phyloP scores from a whole-genome alignment of 805 yeast genomes.

The Teunomyces pallodes region DNA sequence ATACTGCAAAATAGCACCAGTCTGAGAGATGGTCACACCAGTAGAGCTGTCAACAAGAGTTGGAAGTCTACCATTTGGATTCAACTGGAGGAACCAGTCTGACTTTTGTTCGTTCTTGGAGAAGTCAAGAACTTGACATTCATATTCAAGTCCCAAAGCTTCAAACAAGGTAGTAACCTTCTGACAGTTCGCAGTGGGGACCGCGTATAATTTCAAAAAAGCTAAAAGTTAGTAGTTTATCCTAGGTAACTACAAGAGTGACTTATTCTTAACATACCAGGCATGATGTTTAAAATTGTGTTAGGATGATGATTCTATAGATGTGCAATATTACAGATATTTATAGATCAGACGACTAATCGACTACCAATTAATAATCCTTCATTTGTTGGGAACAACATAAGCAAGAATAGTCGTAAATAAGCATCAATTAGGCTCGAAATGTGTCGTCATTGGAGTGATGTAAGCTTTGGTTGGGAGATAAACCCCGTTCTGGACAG shows the following conservation, averaged over 20 bases:
- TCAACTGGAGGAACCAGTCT: conserved; percentile 53
- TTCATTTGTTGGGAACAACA: too few species aligned
- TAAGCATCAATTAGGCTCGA: too few species aligned
- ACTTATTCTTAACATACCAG: background rate
- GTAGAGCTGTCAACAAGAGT: conserved; percentile 42
- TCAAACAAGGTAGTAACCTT: conserved; percentile 43
- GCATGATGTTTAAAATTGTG: background rate
- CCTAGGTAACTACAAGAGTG: too few species aligned
- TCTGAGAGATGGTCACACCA: conserved; percentile 52
- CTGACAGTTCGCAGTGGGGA: conserved; percentile 45
- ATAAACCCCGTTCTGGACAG: too few species aligned
- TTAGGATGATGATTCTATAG: too few species aligned
- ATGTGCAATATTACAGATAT: too few species aligned
- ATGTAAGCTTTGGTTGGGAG: too few species aligned
- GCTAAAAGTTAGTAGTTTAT: background rate
- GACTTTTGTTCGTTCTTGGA: conserved; percentile 47
- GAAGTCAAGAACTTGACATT: conserved; percentile 42
- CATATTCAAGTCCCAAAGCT: conserved; percentile 41
- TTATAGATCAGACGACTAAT: too few species aligned
- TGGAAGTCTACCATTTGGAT: conserved; percentile 67
- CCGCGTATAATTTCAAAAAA: conserved; percentile 26
- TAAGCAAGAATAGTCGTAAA: too few species aligned
- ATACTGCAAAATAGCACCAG: conserved; percentile 61
- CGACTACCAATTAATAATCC: too few species aligned
- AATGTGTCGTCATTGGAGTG: too few species aligned